These are phyloP conservation scores for Euphorbia corollata DNA, from an alignment of 441 rosid genomes.

Conservation along the genomic window DNA sequence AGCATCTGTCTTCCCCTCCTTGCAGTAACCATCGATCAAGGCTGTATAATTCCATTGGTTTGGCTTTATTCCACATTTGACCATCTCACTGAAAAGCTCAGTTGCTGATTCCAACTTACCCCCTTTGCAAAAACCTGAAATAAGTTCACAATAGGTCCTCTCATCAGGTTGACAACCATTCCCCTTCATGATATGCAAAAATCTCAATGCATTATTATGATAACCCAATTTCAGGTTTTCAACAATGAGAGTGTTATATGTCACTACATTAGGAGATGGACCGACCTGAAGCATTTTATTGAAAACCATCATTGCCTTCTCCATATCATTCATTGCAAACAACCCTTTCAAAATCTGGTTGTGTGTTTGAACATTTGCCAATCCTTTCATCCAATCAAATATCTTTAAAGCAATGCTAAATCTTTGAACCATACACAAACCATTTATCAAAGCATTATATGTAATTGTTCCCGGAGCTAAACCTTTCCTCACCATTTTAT, in stretches of 20 bases:
- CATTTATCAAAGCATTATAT: conserved; percentile 48
- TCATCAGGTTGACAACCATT: conserved; percentile 40
- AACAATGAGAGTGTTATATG: conserved; percentile 43
- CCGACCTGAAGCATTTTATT: conserved; percentile 38
- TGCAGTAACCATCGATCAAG: conserved; percentile 53
- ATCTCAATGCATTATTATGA: conserved; percentile 38
- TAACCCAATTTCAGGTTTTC: conserved; percentile 36
- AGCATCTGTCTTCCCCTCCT: conserved; percentile 41
- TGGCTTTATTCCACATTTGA: conserved; percentile 36
- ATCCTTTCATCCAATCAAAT: conserved; percentile 39
- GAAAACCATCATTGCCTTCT: conserved; percentile 51
- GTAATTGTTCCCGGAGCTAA: conserved; percentile 43
- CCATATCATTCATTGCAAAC: conserved; percentile 32
- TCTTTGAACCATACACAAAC: conserved; percentile 31
- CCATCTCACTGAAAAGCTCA: conserved; percentile 35
- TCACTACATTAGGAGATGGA: conserved; percentile 42
- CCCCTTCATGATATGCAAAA: conserved; percentile 42
- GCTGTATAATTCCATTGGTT: conserved; percentile 46
- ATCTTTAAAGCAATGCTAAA: conserved; percentile 33
- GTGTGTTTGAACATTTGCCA: conserved; percentile 37
- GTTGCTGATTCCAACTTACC: conserved; percentile 41
- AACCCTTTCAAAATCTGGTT: conserved; percentile 42
- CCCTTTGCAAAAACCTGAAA: conserved; percentile 45
- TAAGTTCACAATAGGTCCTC: conserved; percentile 54
- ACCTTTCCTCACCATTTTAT: conserved; percentile 46